Conservation (phyloP, 2,329 filamentous ascomycete species). For the Thielaviopsis euricoi region DNA sequence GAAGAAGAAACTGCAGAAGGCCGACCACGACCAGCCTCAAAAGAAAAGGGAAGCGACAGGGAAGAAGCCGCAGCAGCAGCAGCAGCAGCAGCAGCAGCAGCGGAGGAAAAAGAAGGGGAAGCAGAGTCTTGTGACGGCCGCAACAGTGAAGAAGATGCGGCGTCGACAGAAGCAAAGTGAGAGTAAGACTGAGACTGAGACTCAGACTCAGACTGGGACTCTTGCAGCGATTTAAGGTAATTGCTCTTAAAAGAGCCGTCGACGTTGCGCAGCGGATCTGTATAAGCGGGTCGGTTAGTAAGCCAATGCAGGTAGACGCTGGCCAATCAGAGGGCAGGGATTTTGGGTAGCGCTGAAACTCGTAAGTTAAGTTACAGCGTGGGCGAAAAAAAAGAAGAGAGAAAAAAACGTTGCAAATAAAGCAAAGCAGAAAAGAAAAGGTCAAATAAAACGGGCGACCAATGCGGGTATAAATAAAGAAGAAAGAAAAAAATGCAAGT, state of each 20-base stretch:
- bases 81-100: background rate
- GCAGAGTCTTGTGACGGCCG: no score
- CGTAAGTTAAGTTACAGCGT: background rate
- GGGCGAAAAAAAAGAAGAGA: background rate
- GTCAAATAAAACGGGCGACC: no score
- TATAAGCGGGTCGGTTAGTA: conserved; percentile 9
- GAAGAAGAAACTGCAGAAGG: background rate
- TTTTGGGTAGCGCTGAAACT: background rate
- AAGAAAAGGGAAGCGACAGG: background rate
- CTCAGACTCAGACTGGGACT: background rate
- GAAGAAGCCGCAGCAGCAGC: background rate
- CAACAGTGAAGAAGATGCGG: no score
- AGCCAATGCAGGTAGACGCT: background rate
- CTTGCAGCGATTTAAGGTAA: conserved; percentile 5
- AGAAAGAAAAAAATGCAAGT: background rate
- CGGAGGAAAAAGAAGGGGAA: background rate
- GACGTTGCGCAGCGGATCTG: conserved; percentile 10
- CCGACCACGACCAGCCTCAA: background rate
- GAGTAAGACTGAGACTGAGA: background rate
- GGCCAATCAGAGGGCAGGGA: background rate
- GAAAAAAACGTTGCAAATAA: background rate
- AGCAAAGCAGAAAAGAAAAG: no score
- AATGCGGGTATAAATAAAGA: no score
- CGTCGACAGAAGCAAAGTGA: no score
- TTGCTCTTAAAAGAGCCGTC: conserved; percentile 10